Evolutionary conservation across 352 stramenopile genomes (phyloP), one percentile per base, ranked within the genome.

Genomic region (Phytophthora sp.): DNA sequence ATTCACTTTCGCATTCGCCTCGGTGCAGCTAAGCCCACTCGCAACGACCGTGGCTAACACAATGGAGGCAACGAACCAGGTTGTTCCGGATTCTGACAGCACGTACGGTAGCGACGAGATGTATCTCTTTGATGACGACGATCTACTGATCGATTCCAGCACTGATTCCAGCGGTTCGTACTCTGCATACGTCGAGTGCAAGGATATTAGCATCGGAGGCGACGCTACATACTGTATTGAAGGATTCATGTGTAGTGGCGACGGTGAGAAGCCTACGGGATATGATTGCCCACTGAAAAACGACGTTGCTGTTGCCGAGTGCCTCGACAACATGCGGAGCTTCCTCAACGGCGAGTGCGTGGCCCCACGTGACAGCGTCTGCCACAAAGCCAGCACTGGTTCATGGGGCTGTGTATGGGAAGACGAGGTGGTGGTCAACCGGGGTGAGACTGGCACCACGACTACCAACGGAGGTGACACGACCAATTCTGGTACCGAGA

Each of bases 171-270:
- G 12, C n/a, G 45, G 23, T 16, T 52, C 45, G 4, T 52, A 41
- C 24, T 57, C 61, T 2, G 36, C 13, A 31, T 52, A 26, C n/a
- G 12, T 45, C 12, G 55, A 65, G 2, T 86, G 74, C 62, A 80
- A 47, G 1, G 42, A 83, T 6, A 65, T 84, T 7, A 79, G 69
- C 29, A 69, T 86, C 20, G 62, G 65, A 35, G 56, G 45, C 8
- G 78, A 84, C 57, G 78, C 76, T 21, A 80, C 71, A 0, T 84
- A 77, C 51, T 77, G 73, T 47, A 58, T 84, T 27, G 38, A 63
- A 41, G 78, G 74, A 5, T 50, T 60, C 1, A 20, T 79, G 4
- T 86, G 78, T 58, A 71, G 60, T 24, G 75, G 77, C 18, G 46
- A 61, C 3, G 77, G 61, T 7, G 30, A 46, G 1, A 46, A 65